A percentile compares a stretch with the other conserved stretches of the same genome.
phyloP scores from a whole-genome alignment of 2,329 filamentous ascomycete genomes.

The Scedosporium dehoogii region DNA sequence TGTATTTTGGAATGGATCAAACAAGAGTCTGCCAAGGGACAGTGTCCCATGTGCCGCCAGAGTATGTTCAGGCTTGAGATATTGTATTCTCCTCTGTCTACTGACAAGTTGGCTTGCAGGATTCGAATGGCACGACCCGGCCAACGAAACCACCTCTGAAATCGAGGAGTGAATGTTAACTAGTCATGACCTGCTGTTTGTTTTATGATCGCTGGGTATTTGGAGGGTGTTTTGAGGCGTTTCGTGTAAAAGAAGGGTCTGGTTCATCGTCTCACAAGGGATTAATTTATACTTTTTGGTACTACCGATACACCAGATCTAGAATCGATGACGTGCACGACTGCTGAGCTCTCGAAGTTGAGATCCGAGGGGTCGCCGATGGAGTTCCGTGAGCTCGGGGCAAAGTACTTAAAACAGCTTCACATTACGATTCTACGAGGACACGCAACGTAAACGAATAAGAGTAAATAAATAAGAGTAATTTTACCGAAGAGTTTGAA shows the following conservation, averaged over 20 bases:
- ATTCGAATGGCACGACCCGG: conserved; percentile 5
- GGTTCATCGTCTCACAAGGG: background rate
- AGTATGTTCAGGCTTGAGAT: conserved; percentile 41
- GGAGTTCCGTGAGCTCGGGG: background rate
- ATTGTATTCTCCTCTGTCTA: background rate
- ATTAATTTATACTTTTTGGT: background rate
- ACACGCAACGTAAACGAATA: background rate
- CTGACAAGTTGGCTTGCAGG: background rate
- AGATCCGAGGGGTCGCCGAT: background rate
- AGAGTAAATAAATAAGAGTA: background rate
- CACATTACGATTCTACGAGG: no score
- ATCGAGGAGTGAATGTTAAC: background rate
- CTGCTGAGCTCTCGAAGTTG: background rate
- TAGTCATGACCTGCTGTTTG: background rate
- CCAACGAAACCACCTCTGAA: conserved; percentile 1
- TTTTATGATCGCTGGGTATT: background rate
- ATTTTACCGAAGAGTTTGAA: background rate
- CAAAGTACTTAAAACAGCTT: background rate
- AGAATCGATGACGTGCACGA: background rate
- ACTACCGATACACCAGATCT: background rate
- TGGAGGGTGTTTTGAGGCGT: background rate
- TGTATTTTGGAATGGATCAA: conserved; percentile 95
- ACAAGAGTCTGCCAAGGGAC: conserved; percentile 83
- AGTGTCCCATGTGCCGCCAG: conserved; percentile 97
- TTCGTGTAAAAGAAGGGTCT: background rate